Percentiles rank a stretch among this genome's conserved stretches.
Conservation (phyloP, 805 yeast genomes). For the Kuraishia piskuri region DNA sequence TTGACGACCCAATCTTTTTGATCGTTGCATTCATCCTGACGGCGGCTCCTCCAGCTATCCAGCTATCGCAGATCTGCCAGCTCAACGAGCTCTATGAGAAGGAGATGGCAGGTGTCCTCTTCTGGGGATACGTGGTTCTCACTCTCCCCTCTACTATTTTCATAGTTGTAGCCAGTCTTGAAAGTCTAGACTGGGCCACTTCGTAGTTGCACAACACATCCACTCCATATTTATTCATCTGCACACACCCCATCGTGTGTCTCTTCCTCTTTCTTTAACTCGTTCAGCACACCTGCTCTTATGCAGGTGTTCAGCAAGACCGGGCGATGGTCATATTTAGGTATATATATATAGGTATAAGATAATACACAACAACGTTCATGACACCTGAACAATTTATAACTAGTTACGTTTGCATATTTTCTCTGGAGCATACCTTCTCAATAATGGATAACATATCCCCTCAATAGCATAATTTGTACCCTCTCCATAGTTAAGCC, state of each 20-base stretch:
- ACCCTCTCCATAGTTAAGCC: no score
- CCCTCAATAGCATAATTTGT: no score
- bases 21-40: conserved; percentile 71
- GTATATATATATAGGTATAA: background rate
- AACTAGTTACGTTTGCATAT: no score
- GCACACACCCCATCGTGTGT: background rate
- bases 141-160: conserved; percentile 70
- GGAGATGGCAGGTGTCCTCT: conserved; percentile 76
- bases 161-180: conserved; percentile 61
- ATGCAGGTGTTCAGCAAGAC: background rate
- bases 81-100: conserved; percentile 66
- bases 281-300: background rate
- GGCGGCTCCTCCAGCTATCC: conserved; percentile 79
- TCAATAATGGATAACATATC: no score
- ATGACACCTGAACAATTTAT: no score
- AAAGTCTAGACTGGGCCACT: conserved; percentile 32
- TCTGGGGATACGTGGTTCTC: conserved; percentile 74
- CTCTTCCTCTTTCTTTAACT: background rate
- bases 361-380: background rate
- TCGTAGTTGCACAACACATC: background rate
- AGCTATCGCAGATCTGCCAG: conserved; percentile 73
- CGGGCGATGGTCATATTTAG: background rate
- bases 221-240: background rate
- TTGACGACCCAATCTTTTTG: conserved; percentile 76
- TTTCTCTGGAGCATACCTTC: no score